Percentiles rank a stretch among this genome's conserved stretches.
Conservation (phyloP, 2,329 filamentous ascomycete genomes). For the Conoideocrella luteorostrata region DNA sequence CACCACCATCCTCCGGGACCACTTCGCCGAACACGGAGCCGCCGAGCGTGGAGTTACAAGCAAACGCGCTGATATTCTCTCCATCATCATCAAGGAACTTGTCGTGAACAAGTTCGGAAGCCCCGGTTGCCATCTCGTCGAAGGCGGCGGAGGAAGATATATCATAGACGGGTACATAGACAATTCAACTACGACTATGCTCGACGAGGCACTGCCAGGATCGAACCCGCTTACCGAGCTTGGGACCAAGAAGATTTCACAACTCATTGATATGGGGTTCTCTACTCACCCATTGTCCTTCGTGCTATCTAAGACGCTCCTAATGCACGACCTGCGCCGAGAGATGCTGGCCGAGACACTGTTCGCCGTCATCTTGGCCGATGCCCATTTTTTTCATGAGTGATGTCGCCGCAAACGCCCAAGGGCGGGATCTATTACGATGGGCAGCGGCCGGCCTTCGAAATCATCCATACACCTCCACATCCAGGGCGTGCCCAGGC, state of each 20-base stretch:
- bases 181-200: slow-evolving; percentile 25
- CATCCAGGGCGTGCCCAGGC: too few relatives aligned
- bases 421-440: slow-evolving; percentile 25
- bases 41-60: slow-evolving; percentile 13
- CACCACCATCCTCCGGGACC: too few relatives aligned
- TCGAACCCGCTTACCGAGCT: slow-evolving; percentile 23
- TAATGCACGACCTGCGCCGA: slow-evolving; percentile 30
- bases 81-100: slow-evolving; percentile 24
- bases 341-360: slow-evolving; percentile 32
- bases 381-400: slow-evolving; percentile 29
- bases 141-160: slow-evolving; percentile 19
- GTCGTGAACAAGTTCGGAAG: slow-evolving; percentile 24
- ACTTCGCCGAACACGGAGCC: too few relatives aligned
- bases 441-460: slow-evolving; percentile 29
- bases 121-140: slow-evolving; percentile 22
- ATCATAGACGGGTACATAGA: slow-evolving; percentile 20
- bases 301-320: slow-evolving; percentile 34
- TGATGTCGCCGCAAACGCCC: slow-evolving; percentile 19
- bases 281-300: slow-evolving; percentile 32
- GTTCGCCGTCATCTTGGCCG: slow-evolving; percentile 32
- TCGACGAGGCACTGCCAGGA: slow-evolving; percentile 17
- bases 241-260: slow-evolving; percentile 25
- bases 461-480: too few relatives aligned
- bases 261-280: slow-evolving; percentile 36
- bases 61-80: slow-evolving; percentile 20